A percentile compares a stretch with the other conserved stretches of the same genome.
These are phyloP conservation scores for Arctostaphylos glauca DNA, from an alignment of 148 eudicot genomes.

Conservation along the genomic window DNA sequence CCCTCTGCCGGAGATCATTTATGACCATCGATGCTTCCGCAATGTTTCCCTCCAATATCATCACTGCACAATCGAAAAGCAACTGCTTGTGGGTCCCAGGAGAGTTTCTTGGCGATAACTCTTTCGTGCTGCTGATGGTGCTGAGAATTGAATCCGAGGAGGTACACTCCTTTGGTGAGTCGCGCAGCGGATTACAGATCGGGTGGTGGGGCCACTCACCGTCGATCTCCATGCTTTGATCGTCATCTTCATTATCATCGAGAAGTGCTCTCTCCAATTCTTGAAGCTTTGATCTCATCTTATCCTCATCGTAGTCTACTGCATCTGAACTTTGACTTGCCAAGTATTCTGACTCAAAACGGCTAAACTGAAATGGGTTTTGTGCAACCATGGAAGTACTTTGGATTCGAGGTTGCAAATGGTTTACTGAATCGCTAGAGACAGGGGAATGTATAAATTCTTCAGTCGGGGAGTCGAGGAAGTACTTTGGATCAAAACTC, in stretches of 20 bases:
- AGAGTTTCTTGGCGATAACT: conserved; percentile 28
- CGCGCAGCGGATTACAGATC: conserved; percentile 29
- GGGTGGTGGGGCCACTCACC: conserved; percentile 48
- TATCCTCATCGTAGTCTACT: conserved; percentile 51
- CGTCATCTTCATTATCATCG: conserved; percentile 31
- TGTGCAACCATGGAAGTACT: conserved; percentile 6
- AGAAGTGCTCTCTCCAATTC: conserved; percentile 89
- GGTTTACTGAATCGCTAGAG: conserved; percentile 13
- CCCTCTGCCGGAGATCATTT: conserved; percentile 62
- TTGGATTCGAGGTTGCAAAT: conserved; percentile 12
- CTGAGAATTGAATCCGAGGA: conserved; percentile 60
- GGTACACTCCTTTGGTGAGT: conserved; percentile 78
- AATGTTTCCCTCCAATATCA: conserved; percentile 58
- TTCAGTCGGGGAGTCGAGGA: conserved; percentile 68
- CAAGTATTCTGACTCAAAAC: conserved; percentile 42
- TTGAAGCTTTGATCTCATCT: conserved; percentile 71
- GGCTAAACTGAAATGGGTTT: conserved; percentile 17
- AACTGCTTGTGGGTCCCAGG: conserved; percentile 47
- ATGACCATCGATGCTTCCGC: conserved; percentile 65
- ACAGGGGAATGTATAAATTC: conserved; percentile 46
- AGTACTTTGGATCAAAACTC: conserved; percentile 54
- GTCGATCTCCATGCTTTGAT: conserved; percentile 64
- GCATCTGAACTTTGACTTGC: conserved; percentile 42
- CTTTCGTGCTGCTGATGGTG: conserved; percentile 52
- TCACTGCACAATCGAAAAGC: conserved; percentile 73